Evolutionary conservation across 1,284 basidiomycete genomes (phyloP).

Genomic region (Boletus mariae): DNA sequence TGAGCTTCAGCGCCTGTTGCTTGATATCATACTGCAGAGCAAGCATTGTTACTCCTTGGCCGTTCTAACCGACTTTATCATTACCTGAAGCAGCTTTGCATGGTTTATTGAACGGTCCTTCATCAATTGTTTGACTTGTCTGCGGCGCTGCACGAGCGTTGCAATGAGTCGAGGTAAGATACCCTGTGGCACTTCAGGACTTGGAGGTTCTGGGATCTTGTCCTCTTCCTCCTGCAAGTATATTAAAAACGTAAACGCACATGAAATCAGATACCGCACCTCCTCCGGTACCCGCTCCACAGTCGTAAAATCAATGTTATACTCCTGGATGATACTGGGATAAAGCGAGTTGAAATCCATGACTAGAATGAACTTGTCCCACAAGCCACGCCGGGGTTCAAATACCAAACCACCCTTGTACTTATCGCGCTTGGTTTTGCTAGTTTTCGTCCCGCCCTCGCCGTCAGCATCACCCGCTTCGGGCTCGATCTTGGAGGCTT

Average conservation of each 20-base stretch:
- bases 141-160: slow-evolving; percentile 85
- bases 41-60: slow-evolving; percentile 6
- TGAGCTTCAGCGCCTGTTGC: slow-evolving; percentile 95
- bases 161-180: slow-evolving; percentile 95
- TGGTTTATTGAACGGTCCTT: slow-evolving; percentile 80
- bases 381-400: slow-evolving; percentile 93
- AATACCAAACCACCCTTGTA: slow-evolving; percentile 99
- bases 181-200: slow-evolving; percentile 72
- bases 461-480: slow-evolving; percentile 58
- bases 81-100: slow-evolving; percentile 83
- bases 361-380: slow-evolving; percentile 96
- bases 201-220: slow-evolving; percentile 87
- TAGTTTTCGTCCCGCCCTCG: slow-evolving; percentile 53
- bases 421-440: slow-evolving; percentile 84
- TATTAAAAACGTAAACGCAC: background rate
- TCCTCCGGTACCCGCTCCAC: slow-evolving; percentile 74
- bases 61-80: slow-evolving; percentile 1
- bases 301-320: slow-evolving; percentile 99
- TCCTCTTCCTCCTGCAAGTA: slow-evolving; percentile 67
- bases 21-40: slow-evolving; percentile 86
- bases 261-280: slow-evolving; percentile 37
- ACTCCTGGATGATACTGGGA: slow-evolving; percentile 99
- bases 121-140: slow-evolving; percentile 93
- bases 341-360: slow-evolving; percentile 99
- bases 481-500: slow-evolving; percentile 38